Percentiles rank a stretch among this genome's conserved stretches.
phyloP scores from a whole-genome alignment of 768 basidiomycete species.

The Phlebiopsis flavidoalba region DNA sequence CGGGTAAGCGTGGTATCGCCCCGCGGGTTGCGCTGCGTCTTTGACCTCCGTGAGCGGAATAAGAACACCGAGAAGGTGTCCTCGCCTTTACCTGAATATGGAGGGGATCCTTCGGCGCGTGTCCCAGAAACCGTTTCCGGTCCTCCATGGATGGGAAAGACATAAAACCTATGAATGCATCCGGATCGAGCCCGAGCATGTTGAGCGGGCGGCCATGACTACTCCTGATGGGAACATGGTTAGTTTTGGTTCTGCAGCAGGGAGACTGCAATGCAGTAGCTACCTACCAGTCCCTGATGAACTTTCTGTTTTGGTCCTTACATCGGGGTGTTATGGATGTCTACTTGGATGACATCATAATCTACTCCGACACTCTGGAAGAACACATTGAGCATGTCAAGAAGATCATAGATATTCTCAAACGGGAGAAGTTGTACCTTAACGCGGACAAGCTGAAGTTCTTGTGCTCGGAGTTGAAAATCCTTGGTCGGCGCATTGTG shows the following conservation, averaged over 20 bases:
- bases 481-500: slow-evolving; percentile 25
- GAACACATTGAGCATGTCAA: slow-evolving; percentile 27
- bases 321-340: slow-evolving; percentile 30
- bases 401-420: slow-evolving; percentile 30
- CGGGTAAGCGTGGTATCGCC: slow-evolving; percentile 16
- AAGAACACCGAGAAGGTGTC: slow-evolving; percentile 25
- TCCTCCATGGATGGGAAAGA: slow-evolving; percentile 26
- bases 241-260: slow-evolving; percentile 33
- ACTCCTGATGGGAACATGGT: slow-evolving; percentile 36
- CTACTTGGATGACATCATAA: slow-evolving; percentile 31
- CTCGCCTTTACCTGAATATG: slow-evolving; percentile 24
- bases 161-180: slow-evolving; percentile 32
- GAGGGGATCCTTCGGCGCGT: slow-evolving; percentile 24
- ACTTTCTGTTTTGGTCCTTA: slow-evolving; percentile 30
- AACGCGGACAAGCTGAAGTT: slow-evolving; percentile 31
- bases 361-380: slow-evolving; percentile 26
- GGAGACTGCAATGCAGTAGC: slow-evolving; percentile 30
- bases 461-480: slow-evolving; percentile 23
- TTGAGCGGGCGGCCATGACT: slow-evolving; percentile 20
- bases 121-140: slow-evolving; percentile 10
- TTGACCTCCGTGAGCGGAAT: slow-evolving; percentile 28
- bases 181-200: slow-evolving; percentile 19
- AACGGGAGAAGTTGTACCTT: slow-evolving; percentile 31
- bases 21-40: slow-evolving; percentile 16
- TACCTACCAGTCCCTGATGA: slow-evolving; percentile 40